Conservation (phyloP, 768 basidiomycete species). For the Leccinum fibrillosum region DNA sequence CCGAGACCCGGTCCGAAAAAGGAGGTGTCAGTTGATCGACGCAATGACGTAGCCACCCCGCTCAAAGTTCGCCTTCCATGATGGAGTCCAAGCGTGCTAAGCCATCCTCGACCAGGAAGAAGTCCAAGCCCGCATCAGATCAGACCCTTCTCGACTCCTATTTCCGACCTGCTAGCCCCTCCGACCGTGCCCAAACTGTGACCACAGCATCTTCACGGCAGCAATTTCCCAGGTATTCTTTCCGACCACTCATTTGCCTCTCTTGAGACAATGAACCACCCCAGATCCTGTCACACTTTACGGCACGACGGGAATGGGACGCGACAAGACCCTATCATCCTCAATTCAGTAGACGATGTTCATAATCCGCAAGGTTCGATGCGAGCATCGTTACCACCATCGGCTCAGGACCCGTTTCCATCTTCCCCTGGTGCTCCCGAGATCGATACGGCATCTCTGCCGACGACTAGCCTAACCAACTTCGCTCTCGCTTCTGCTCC, state of each 20-base stretch:
- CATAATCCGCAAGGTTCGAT: slow-evolving; percentile 4
- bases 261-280: slow-evolving; percentile 1
- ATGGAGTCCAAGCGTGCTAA: slow-evolving; percentile 17
- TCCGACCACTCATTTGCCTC: slow-evolving; percentile 16
- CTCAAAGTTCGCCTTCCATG: slow-evolving; percentile 11
- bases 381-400: slow-evolving; percentile 6
- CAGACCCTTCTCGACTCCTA: slow-evolving; percentile 26
- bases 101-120: slow-evolving; percentile 18
- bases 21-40: slow-evolving; percentile 23
- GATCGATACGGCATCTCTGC: slow-evolving; percentile 6
- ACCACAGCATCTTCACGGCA: slow-evolving; percentile 13
- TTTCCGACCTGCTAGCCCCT: slow-evolving; percentile 19
- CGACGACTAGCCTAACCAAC: slow-evolving; percentile 3
- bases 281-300: slow-evolving; percentile 2
- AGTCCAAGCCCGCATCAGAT: slow-evolving; percentile 10
- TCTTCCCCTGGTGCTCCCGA: slow-evolving; percentile 9
- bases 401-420: slow-evolving; percentile 11
- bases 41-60: slow-evolving; percentile 23
- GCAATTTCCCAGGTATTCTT: slow-evolving; percentile 12
- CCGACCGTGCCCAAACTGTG: slow-evolving; percentile 5
- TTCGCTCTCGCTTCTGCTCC: slow-evolving; percentile 21
- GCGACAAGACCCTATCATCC: slow-evolving; percentile 21
- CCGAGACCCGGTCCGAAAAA: slow-evolving; percentile 17
- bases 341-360: slow-evolving; percentile 22
- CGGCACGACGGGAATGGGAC: slow-evolving; percentile 26